A percentile compares a stretch with the other conserved stretches of the same genome.
These are phyloP conservation scores for Dactylella cylindrospora DNA, from an alignment of 2,329 filamentous ascomycete genomes.

Conservation along the genomic window DNA sequence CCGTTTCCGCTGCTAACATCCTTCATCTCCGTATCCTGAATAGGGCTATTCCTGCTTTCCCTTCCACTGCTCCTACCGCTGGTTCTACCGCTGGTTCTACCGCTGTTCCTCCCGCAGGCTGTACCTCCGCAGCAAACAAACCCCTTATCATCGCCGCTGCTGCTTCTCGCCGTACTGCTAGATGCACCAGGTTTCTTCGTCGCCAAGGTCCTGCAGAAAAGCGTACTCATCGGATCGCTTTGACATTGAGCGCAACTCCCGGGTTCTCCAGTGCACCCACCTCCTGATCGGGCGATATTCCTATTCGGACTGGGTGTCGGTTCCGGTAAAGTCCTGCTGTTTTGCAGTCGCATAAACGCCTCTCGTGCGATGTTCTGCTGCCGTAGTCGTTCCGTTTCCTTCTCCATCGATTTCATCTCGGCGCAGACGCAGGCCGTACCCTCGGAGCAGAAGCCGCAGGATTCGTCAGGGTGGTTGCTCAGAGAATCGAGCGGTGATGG, in stretches of 20 bases:
- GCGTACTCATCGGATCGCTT: conserved; percentile 73
- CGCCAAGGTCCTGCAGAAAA: conserved; percentile 80
- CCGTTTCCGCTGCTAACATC: not conserved
- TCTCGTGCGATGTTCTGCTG: conserved; percentile 37
- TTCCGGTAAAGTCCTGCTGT: conserved; percentile 49
- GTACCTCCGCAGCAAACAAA: conserved; percentile 47
- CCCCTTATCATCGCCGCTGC: conserved; percentile 8
- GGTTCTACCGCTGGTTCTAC: not conserved
- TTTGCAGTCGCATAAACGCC: conserved; percentile 51
- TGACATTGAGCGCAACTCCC: conserved; percentile 78
- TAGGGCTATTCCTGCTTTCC: not conserved
- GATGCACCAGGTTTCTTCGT: conserved; percentile 53
- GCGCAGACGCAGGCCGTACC: conserved; percentile 81
- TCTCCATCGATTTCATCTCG: conserved; percentile 57
- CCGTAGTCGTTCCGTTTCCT: conserved; percentile 41
- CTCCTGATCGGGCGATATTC: conserved; percentile 28
- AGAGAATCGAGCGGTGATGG: conserved; percentile 54
- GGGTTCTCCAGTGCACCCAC: conserved; percentile 68
- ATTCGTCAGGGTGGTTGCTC: conserved; percentile 59
- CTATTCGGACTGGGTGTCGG: conserved; percentile 48
- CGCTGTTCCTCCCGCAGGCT: conserved; percentile 43
- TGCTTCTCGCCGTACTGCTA: not conserved
- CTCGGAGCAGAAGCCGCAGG: conserved; percentile 79
- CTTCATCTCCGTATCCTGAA: conserved; percentile 24
- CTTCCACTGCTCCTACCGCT: not conserved